Conservation (phyloP, 192 early-diverging fungal species). For the Cetraspora pellucida region DNA sequence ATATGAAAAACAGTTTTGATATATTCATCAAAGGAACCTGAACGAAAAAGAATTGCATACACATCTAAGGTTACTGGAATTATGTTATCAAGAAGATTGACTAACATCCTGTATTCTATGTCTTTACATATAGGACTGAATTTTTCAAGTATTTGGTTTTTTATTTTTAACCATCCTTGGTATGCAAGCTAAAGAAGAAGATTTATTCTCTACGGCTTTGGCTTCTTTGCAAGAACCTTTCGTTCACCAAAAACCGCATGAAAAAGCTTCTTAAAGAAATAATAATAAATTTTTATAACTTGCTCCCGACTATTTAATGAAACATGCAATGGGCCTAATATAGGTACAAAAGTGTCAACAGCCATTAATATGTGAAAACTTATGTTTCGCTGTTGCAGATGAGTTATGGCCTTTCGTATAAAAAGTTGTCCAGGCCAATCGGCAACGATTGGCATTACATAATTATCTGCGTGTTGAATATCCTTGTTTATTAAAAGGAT, state of each 20-base stretch:
- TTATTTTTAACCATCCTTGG: neutral
- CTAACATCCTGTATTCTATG: too few relatives aligned
- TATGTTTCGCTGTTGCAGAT: too few relatives aligned
- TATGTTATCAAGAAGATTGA: too few relatives aligned
- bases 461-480: too few relatives aligned
- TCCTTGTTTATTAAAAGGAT: neutral
- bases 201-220: neutral
- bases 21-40: neutral
- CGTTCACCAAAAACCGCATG: neutral
- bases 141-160: neutral
- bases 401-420: too few relatives aligned
- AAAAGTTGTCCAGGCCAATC: too few relatives aligned
- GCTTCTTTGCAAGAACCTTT: neutral
- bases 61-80: too few relatives aligned
- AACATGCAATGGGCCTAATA: constrained; percentile 6
- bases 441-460: too few relatives aligned
- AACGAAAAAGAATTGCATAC: too few relatives aligned
- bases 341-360: constrained; percentile 1
- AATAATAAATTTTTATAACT: neutral
- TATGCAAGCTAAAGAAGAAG: neutral
- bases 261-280: neutral
- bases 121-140: neutral
- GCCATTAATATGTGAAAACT: neutral
- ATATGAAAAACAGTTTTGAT: neutral
- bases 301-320: neutral